Percentiles rank a stretch among this genome's conserved stretches.
Conservation (phyloP, 495 filamentous ascomycete genomes). For the Aspergillus incahuasiensis region DNA sequence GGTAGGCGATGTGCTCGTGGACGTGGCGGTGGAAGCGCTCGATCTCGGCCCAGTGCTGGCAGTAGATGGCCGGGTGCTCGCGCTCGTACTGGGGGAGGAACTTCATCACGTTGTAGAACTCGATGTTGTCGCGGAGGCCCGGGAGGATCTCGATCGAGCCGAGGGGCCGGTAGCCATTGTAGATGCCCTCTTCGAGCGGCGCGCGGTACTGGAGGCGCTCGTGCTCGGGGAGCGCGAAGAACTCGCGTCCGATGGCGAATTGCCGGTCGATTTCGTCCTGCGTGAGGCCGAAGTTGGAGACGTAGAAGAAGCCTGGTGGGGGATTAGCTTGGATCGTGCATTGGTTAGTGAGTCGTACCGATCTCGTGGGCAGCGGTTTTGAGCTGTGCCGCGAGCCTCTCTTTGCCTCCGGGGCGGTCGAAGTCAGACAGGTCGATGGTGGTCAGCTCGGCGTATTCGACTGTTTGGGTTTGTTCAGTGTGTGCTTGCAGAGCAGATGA, state of each 20-base stretch:
- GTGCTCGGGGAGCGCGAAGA: constrained; percentile 46
- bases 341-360: too few relatives aligned
- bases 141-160: constrained; percentile 14
- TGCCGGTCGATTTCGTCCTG: constrained; percentile 48
- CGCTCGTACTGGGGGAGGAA: constrained; percentile 40
- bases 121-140: constrained; percentile 45
- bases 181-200: constrained; percentile 41
- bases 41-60: constrained; percentile 41
- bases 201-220: constrained; percentile 44
- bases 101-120: constrained; percentile 54
- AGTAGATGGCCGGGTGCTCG: constrained; percentile 38
- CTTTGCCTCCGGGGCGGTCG: neutral
- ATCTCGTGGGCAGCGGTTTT: neutral
- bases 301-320: constrained; percentile 43
- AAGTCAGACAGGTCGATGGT: neutral
- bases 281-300: constrained; percentile 46
- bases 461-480: too few relatives aligned
- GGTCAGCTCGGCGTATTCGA: neutral
- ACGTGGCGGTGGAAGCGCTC: constrained; percentile 44
- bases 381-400: neutral
- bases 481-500: too few relatives aligned
- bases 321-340: too few relatives aligned
- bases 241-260: constrained; percentile 45
- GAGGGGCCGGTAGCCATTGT: constrained; percentile 31
- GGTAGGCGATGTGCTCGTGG: constrained; percentile 42